Base-by-base conservation (phyloP, 1,284 basidiomycete genomes). In the Fomitiporia mediterranea region DNA sequence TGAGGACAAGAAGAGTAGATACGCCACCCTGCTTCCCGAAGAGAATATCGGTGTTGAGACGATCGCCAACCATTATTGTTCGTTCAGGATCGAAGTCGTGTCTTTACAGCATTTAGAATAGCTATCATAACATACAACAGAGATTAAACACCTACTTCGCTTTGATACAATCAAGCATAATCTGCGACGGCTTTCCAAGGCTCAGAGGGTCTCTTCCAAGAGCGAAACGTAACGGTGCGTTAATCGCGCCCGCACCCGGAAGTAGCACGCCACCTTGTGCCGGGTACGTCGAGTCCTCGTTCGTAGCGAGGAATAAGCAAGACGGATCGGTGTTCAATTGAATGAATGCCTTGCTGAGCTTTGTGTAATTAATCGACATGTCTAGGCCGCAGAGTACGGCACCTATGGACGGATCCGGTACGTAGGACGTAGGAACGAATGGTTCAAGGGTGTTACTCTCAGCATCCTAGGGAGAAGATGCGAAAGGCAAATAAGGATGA, bases 61-160 rank as follows among this genome's bases (percentile, higher is more conserved):
- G 83, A 71, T 99, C 96, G 38, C 96, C 96, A 40, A 98, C 80
- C 90, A 99, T 97, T 66, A 99, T 82, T 1, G 95, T 94, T 48
- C 86, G 78, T 55, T 78, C 72, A 35, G 89, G 89, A 69, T 98
- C 89, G 67, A 92, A 94, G 46, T 89, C 69, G 64, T 95, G 85
- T 70, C 91, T 94, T 64, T 17, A 15, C 17, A n/a, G 21, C 30
- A 51, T 37, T 8, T 13, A 8, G 8, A n/a, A 13, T 19, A 19
- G 21, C 23, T 27, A 35, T 21, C 17, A 35, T 37, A 8, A 23
- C 15, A 8, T 5, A 11, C 23, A n/a, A 40, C 21, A 40, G 9
- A 2, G 23, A 53, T 28, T 35, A 11, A 40, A 25, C n/a, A 74
- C 83, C 65, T 62, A 94, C 93, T 94, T 94, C n/a, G 93, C 90